Evolutionary conservation across 768 basidiomycete species (phyloP).

Genomic region (Rhodotorula paludigena): DNA sequence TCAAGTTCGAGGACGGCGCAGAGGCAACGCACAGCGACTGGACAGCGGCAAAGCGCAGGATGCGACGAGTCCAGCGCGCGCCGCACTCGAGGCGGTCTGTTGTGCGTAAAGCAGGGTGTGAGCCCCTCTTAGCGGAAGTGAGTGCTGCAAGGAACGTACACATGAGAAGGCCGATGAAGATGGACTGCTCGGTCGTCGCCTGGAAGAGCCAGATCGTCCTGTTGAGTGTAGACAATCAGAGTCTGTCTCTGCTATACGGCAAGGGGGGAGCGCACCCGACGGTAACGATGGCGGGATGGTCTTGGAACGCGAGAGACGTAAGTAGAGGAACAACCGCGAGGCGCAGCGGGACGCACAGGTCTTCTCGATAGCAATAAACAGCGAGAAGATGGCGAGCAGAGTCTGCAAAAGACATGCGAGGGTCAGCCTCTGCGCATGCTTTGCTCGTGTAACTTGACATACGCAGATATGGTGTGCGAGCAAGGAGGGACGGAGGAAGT

Average conservation of each 20-base stretch:
- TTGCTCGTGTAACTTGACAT: too few relatives aligned
- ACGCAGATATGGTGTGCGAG: conserved; percentile 10
- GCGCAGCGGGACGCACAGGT: not conserved
- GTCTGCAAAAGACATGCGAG: not conserved
- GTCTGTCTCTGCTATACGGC: too few relatives aligned
- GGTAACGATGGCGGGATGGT: not conserved
- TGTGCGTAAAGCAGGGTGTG: not conserved
- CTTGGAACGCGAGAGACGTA: not conserved
- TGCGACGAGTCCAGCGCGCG: not conserved
- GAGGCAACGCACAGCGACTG: not conserved
- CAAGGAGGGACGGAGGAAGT: not conserved
- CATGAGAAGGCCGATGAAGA: conserved; percentile 5
- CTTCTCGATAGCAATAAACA: not conserved
- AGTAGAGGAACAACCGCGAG: not conserved
- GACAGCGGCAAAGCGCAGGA: conserved; percentile 7
- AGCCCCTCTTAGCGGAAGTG: not conserved
- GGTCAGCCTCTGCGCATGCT: too few relatives aligned
- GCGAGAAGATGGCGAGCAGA: conserved; percentile 6
- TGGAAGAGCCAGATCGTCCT: conserved; percentile 10
- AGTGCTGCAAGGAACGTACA: not conserved
- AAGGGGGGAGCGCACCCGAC: not conserved
- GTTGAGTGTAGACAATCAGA: not conserved
- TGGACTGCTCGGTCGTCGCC: conserved; percentile 9
- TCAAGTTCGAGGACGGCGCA: not conserved
- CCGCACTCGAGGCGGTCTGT: not conserved